These are phyloP conservation scores for Dryadomyces sulphureus DNA, from an alignment of 2,329 filamentous ascomycete genomes.

Conservation along the genomic window DNA sequence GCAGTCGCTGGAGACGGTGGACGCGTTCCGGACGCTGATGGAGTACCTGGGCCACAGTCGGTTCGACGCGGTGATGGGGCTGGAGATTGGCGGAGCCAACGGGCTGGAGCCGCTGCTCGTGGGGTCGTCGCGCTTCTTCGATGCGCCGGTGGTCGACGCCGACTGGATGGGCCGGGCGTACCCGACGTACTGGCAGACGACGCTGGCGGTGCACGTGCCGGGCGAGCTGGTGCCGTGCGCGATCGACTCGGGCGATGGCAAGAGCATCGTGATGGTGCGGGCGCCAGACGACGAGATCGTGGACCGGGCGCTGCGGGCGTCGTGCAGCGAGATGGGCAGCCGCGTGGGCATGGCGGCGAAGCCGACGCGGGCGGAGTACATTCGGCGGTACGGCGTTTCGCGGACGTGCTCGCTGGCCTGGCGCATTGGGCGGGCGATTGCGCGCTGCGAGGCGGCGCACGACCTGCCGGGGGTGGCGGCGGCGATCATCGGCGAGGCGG, in stretches of 20 bases:
- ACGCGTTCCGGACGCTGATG: slow-evolving; percentile 22
- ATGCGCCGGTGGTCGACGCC: slow-evolving; percentile 20
- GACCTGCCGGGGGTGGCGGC: slow-evolving; percentile 28
- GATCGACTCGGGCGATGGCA: slow-evolving; percentile 29
- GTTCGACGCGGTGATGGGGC: slow-evolving; percentile 24
- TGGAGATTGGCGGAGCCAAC: slow-evolving; percentile 41
- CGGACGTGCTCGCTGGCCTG: slow-evolving; percentile 23
- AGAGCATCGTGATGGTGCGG: slow-evolving; percentile 26
- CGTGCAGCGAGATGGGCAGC: slow-evolving; percentile 25
- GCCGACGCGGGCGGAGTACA: slow-evolving; percentile 16
- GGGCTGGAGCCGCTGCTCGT: slow-evolving; percentile 25
- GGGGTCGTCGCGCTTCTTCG: slow-evolving; percentile 20
- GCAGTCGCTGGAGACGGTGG: slow-evolving; percentile 21
- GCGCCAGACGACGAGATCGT: slow-evolving; percentile 25
- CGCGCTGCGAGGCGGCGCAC: slow-evolving; percentile 25
- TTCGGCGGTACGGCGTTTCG: slow-evolving; percentile 18
- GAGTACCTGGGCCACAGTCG: slow-evolving; percentile 15
- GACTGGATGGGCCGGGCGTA: slow-evolving; percentile 22
- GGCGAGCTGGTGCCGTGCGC: slow-evolving; percentile 26
- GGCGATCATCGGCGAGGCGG: slow-evolving; percentile 30
- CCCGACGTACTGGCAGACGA: slow-evolving; percentile 16
- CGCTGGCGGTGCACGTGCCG: slow-evolving; percentile 24
- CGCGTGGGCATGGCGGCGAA: slow-evolving; percentile 19
- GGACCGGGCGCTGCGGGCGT: slow-evolving; percentile 24
- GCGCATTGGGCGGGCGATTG: slow-evolving; percentile 31